Evolutionary conservation across 192 early-diverging fungal genomes (phyloP).

Genomic region (Rhizoclosmatium globosum): DNA sequence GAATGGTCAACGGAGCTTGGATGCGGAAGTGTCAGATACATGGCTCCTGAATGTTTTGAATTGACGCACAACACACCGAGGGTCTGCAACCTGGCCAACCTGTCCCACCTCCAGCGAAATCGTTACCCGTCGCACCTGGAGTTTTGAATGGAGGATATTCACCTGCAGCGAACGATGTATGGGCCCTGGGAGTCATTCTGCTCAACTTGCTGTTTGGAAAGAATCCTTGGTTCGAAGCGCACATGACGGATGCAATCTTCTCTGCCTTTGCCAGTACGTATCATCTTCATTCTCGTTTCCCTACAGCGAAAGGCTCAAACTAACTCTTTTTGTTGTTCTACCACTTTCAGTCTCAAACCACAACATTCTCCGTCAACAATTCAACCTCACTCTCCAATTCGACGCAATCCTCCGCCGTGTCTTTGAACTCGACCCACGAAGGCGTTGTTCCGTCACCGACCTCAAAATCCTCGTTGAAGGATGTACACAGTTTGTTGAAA

Average conservation of each 20-base stretch:
- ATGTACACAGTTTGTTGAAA: constrained; percentile 29
- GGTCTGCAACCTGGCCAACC: constrained; percentile 59
- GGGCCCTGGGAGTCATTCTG: constrained; percentile 88
- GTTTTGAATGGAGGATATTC: constrained; percentile 55
- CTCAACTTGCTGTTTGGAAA: constrained; percentile 88
- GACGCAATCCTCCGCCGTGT: constrained; percentile 74
- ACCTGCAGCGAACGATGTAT: constrained; percentile 85
- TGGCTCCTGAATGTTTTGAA: constrained; percentile 78
- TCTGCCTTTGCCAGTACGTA: constrained; percentile 56
- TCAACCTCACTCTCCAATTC: constrained; percentile 70
- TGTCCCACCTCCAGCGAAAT: constrained; percentile 63
- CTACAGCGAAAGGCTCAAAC: no score
- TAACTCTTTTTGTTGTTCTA: background rate
- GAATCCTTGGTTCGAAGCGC: constrained; percentile 77
- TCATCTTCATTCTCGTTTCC: background rate
- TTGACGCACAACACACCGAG: constrained; percentile 35
- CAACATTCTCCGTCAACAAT: constrained; percentile 47
- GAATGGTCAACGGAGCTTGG: constrained; percentile 81
- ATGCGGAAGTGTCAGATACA: constrained; percentile 88
- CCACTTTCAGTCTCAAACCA: constrained; percentile 28
- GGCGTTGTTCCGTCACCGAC: constrained; percentile 34
- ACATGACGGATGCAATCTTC: constrained; percentile 78
- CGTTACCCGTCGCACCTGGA: constrained; percentile 50
- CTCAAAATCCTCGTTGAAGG: constrained; percentile 28
- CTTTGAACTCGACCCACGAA: constrained; percentile 68